phyloP scores from a whole-genome alignment of 2,329 filamentous ascomycete genomes.

The Anisogramma anomala region DNA sequence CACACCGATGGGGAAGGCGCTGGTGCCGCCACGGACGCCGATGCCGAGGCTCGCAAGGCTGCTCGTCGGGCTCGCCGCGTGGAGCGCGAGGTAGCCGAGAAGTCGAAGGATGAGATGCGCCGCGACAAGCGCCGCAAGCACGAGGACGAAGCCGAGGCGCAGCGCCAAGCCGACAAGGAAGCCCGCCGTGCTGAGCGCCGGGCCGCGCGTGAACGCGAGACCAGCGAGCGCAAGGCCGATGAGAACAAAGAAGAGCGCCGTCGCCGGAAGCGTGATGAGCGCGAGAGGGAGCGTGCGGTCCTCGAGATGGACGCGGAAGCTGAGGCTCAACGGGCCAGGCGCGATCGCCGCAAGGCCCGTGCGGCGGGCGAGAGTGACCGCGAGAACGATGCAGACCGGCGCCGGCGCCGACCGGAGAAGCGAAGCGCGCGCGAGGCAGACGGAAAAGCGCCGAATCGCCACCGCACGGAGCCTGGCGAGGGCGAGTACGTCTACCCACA shows the following conservation, averaged over 20 bases:
- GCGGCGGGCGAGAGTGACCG: conserved; percentile 20
- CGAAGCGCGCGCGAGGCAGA: conserved; percentile 33
- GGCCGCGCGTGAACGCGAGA: conserved; percentile 36
- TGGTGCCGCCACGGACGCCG: conserved; percentile 38
- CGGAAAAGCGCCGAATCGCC: conserved; percentile 29
- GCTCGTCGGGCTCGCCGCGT: conserved; percentile 49
- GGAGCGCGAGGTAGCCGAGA: conserved; percentile 32
- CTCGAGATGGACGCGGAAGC: conserved; percentile 25
- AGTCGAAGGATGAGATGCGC: conserved; percentile 43
- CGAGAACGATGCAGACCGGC: conserved; percentile 44
- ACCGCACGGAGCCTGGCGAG: conserved; percentile 30
- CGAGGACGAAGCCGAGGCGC: conserved; percentile 45
- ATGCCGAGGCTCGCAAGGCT: conserved; percentile 49
- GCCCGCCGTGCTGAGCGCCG: conserved; percentile 44
- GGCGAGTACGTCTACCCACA: conserved; percentile 36
- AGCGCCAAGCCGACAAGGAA: conserved; percentile 46
- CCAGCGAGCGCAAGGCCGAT: conserved; percentile 35
- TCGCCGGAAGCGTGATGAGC: conserved; percentile 24
- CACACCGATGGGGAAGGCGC: conserved; percentile 45
- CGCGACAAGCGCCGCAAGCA: conserved; percentile 43
- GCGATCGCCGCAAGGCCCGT: conserved; percentile 38
- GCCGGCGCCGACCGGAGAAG: conserved; percentile 41
- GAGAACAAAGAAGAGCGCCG: conserved; percentile 34
- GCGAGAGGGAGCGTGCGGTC: conserved; percentile 33
- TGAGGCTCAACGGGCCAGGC: conserved; percentile 25